Evolutionary conservation across 768 basidiomycete species (phyloP), one percentile per base, ranked within the genome.

Genomic region (Russula ochroleuca): DNA sequence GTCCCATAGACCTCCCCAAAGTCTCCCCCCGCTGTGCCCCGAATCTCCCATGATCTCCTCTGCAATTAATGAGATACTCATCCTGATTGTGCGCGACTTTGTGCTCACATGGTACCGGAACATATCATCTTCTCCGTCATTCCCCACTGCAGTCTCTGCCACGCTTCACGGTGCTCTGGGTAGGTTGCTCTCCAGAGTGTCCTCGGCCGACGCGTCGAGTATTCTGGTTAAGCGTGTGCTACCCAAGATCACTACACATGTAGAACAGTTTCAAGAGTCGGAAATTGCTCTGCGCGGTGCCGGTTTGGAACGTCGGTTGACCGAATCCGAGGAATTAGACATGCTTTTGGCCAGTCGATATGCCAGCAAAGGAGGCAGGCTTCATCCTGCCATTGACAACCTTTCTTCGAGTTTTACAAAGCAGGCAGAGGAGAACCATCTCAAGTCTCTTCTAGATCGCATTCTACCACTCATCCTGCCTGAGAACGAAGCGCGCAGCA

Each of bases 241-340:
- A 21, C 96, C 96, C n/a, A 88, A 86, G 70, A 78, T 98, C 53
- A 97, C 92, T 0, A 78, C 84, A 2, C 96, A 98, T 72, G 81
- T 98, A 40, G 92, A 96, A 63, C 90, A 87, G 66, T 98, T 92
- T 72, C 87, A 91, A 28, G 85, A 92, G 69, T 94, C 95, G 31
- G 95, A 98, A 74, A 79, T 91, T 51, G 86, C 89, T 1, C 77
- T 94, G 37, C 86, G 92, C 21, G 92, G 92, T 47, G 89, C 89
- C 5, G 88, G 85, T 4, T 75, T 94, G 57, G 89, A 92, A 72
- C 85, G 92, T 33, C 84, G 83, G 64, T 77, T 94, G 58, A 94
- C 92, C 1, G 90, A 94, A 73, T 93, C 92, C 2, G 92, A 94
- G 71, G 93, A 94, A 69, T 80, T 94, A 6, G 94, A 97, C 72